Percentiles rank a stretch among this genome's conserved stretches.
These are phyloP conservation scores for Cladophialophora exuberans DNA, from an alignment of 2,329 filamentous ascomycete genomes.

Conservation along the genomic window DNA sequence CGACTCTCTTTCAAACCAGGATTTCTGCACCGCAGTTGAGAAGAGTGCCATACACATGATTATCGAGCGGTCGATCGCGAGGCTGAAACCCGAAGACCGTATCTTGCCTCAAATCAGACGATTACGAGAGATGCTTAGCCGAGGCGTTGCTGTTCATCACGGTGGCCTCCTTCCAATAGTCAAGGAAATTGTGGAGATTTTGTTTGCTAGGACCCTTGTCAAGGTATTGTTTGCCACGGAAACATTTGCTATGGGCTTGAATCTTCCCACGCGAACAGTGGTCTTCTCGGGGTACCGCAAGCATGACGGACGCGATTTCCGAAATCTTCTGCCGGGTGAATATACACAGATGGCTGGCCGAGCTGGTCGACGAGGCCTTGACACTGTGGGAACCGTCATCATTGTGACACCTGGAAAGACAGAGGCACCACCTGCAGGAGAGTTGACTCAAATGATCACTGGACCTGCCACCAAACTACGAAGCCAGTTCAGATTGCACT, in stretches of 20 bases:
- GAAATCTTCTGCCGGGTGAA: constrained; percentile 89
- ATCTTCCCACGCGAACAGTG: constrained; percentile 91
- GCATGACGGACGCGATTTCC: constrained; percentile 89
- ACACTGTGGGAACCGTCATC: constrained; percentile 91
- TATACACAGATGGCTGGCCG: constrained; percentile 99
- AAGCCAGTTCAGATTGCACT: constrained; percentile 94
- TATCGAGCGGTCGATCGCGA: constrained; percentile 89
- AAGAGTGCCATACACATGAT: constrained; percentile 98
- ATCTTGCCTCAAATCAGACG: constrained; percentile 89
- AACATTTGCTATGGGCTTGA: constrained; percentile 98
- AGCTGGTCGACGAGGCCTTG: constrained; percentile 88
- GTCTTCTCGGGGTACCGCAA: constrained; percentile 98
- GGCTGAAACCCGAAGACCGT: constrained; percentile 87
- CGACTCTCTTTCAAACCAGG: constrained; percentile 89
- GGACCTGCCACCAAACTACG: constrained; percentile 93
- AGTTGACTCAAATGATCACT: constrained; percentile 90
- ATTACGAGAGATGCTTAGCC: constrained; percentile 78
- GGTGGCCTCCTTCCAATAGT: constrained; percentile 93
- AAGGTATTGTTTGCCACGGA: constrained; percentile 98
- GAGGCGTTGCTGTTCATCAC: constrained; percentile 95
- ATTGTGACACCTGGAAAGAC: constrained; percentile 81
- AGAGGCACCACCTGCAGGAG: constrained; percentile 82
- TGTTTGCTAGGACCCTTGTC: constrained; percentile 92
- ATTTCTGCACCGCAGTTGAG: constrained; percentile 89
- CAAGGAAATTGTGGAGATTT: constrained; percentile 94